phyloP scores from a whole-genome alignment of 169 alveolate genomes.

The Plasmodium ovale region DNA sequence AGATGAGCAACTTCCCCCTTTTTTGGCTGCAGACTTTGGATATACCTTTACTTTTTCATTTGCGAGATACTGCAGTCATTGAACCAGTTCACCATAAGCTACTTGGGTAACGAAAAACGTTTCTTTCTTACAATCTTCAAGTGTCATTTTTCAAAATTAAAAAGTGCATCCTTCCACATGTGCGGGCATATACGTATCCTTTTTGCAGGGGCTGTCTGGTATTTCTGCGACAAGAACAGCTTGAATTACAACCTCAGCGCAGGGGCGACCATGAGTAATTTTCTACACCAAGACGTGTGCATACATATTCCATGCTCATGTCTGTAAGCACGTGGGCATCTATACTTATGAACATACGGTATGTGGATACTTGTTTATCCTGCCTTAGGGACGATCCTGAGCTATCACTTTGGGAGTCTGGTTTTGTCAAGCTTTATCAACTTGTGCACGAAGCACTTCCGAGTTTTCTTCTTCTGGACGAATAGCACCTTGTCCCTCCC shows the following conservation, averaged over 20 bases:
- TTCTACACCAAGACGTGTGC: neutral
- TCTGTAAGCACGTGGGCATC: neutral
- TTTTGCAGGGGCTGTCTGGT: slow-evolving; percentile 64
- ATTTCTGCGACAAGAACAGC: slow-evolving; percentile 45
- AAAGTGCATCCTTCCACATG: neutral
- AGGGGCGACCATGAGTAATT: slow-evolving; percentile 53
- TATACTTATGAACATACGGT: neutral
- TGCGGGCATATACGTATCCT: neutral
- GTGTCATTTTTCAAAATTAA: no score
- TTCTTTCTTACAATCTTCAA: no score
- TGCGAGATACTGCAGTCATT: slow-evolving; percentile 59
- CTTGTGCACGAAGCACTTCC: slow-evolving; percentile 23
- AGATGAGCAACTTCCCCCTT: no score
- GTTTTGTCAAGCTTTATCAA: slow-evolving; percentile 58
- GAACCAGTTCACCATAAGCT: slow-evolving; percentile 59
- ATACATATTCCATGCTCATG: neutral
- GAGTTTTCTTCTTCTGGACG: slow-evolving; percentile 59
- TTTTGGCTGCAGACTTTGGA: slow-evolving; percentile 34
- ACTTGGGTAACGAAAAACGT: slow-evolving; percentile 22
- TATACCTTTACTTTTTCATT: slow-evolving; percentile 24
- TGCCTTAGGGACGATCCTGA: slow-evolving; percentile 41
- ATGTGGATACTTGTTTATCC: neutral
- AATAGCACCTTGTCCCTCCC: slow-evolving; percentile 63
- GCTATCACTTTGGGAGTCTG: slow-evolving; percentile 58
- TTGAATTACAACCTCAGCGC: slow-evolving; percentile 1